These are phyloP conservation scores for Claviceps pusilla DNA, from an alignment of 2,329 filamentous ascomycete species.

Conservation along the genomic window DNA sequence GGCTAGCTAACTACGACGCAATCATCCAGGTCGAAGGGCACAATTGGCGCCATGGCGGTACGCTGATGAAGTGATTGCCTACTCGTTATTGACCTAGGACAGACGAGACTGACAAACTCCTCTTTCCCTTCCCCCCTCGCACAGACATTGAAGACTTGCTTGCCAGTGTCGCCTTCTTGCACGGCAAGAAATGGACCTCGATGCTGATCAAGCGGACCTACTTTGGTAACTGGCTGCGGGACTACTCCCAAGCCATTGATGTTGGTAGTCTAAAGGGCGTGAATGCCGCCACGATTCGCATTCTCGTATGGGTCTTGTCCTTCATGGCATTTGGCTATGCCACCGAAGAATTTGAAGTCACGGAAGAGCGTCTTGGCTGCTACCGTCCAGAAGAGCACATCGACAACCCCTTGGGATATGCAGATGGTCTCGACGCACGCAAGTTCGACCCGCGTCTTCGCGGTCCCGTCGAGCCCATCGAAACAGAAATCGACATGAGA, in stretches of 20 bases:
- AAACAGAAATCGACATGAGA: conserved; percentile 56
- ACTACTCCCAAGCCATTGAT: conserved; percentile 74
- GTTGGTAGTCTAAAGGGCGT: conserved; percentile 66
- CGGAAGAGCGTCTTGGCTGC: conserved; percentile 61
- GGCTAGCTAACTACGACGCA: neutral
- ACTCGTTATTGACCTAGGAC: neutral
- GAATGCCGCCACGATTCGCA: conserved; percentile 61
- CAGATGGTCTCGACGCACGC: conserved; percentile 72
- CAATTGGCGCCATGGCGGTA: conserved; percentile 56
- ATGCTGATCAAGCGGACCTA: conserved; percentile 66
- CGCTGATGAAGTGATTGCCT: conserved; percentile 4
- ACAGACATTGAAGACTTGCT: conserved; percentile 69
- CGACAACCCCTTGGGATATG: conserved; percentile 72
- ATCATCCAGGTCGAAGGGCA: conserved; percentile 43
- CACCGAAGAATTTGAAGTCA: conserved; percentile 76
- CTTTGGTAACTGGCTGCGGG: conserved; percentile 76
- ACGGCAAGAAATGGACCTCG: conserved; percentile 72
- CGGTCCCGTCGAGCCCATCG: conserved; percentile 55
- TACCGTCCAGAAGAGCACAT: conserved; percentile 65
- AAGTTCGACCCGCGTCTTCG: conserved; percentile 69
- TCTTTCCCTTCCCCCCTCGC: neutral
- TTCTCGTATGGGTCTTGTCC: conserved; percentile 68
- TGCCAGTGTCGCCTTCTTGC: conserved; percentile 59
- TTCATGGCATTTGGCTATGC: conserved; percentile 74
- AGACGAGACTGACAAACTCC: neutral